phyloP scores from a whole-genome alignment of 345 rosid genomes.

The Eucalyptus pauciflora region DNA sequence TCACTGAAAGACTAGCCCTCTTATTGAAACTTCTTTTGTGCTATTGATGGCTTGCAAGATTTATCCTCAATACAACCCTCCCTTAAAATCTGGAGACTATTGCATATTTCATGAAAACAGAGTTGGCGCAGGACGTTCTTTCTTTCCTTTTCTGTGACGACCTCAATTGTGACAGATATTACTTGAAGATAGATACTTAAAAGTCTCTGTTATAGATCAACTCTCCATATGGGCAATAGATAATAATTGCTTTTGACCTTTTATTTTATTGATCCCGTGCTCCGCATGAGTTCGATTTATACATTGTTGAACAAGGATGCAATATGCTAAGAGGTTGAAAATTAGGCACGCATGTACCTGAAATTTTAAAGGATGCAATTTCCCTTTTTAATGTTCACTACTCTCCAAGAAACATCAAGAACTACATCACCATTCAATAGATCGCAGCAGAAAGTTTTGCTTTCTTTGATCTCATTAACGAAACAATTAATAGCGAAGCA shows the following conservation, averaged over 20 bases:
- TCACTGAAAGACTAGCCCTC: not conserved
- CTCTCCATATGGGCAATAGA: too few relatives aligned
- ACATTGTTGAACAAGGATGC: not conserved
- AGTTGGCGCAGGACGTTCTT: not conserved
- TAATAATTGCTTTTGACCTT: too few relatives aligned
- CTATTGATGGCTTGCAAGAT: not conserved
- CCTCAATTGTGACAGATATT: too few relatives aligned
- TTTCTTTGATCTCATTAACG: too few relatives aligned
- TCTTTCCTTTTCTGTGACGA: not conserved
- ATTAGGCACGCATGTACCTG: not conserved
- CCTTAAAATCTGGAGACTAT: too few relatives aligned
- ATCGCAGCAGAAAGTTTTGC: not conserved
- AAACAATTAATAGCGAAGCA: too few relatives aligned
- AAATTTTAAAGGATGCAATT: not conserved
- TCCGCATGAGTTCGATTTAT: not conserved
- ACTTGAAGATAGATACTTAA: not conserved
- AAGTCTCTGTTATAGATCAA: too few relatives aligned
- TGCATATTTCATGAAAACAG: not conserved
- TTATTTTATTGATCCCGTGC: not conserved
- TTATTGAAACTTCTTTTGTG: not conserved
- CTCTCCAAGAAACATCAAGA: not conserved
- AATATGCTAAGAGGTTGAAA: too few relatives aligned
- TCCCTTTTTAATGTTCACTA: fast-evolving
- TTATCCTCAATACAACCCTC: not conserved
- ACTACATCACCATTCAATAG: not conserved